Conservation (phyloP, 2,329 filamentous ascomycete genomes). For the Lasiodiplodia sp. region DNA sequence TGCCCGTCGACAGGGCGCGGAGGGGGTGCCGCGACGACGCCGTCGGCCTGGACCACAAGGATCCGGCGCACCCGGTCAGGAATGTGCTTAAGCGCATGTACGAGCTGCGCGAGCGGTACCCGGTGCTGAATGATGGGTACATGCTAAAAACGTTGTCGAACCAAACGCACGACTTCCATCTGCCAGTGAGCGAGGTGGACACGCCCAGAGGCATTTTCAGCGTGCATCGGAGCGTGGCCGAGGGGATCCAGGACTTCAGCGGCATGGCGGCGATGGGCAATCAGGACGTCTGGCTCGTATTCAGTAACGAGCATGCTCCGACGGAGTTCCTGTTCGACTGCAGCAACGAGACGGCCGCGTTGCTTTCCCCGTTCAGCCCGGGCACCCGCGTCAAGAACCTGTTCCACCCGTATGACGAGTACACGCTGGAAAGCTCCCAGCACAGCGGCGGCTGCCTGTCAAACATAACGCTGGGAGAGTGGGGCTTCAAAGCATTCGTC, state of each 20-base stretch:
- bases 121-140: slow-evolving; percentile 67
- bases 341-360: slow-evolving; percentile 53
- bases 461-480: slow-evolving; percentile 60
- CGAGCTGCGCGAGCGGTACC: slow-evolving; percentile 63
- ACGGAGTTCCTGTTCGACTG: slow-evolving; percentile 66
- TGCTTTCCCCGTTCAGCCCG: slow-evolving; percentile 63
- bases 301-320: slow-evolving; percentile 57
- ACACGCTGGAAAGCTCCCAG: slow-evolving; percentile 47
- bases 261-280: slow-evolving; percentile 46
- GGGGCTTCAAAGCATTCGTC: slow-evolving; percentile 68
- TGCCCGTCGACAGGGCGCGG: slow-evolving; percentile 62
- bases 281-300: slow-evolving; percentile 61
- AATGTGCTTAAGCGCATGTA: slow-evolving; percentile 69
- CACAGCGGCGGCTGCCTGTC: slow-evolving; percentile 62
- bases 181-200: not conserved
- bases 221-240: not conserved
- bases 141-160: slow-evolving; percentile 63
- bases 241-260: slow-evolving; percentile 57
- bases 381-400: slow-evolving; percentile 67
- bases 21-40: slow-evolving; percentile 64
- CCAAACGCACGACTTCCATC: slow-evolving; percentile 50
- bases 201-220: not conserved
- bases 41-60: slow-evolving; percentile 67
- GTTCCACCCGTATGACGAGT: slow-evolving; percentile 67
- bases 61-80: slow-evolving; percentile 66